These are phyloP conservation scores for Dendrobium officinale DNA, from an alignment of 106 monocot species.

Conservation along the genomic window DNA sequence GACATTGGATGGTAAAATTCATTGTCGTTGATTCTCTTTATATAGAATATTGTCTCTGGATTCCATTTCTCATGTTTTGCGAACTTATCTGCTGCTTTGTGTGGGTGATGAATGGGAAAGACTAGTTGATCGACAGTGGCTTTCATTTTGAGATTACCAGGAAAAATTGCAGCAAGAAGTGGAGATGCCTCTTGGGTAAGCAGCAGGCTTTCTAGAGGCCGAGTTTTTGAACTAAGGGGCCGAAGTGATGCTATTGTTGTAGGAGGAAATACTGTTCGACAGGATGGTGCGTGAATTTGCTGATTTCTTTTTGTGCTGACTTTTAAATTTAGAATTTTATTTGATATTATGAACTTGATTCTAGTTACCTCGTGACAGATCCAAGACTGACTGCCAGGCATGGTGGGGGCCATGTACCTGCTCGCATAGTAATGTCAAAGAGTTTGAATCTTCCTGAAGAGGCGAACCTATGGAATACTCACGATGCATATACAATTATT, in stretches of 20 bases:
- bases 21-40: background rate
- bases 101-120: background rate
- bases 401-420: constrained; percentile 75
- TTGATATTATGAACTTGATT: constrained; percentile 4
- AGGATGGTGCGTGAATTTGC: constrained; percentile 55
- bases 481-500: constrained; percentile 93
- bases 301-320: background rate
- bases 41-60: background rate
- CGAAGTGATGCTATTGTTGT: constrained; percentile 98
- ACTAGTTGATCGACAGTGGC: background rate
- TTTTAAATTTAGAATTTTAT: constrained; percentile 3
- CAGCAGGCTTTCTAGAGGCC: constrained; percentile 61
- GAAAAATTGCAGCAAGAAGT: constrained; percentile 96
- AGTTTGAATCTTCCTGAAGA: constrained; percentile 87
- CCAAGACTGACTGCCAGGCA: constrained; percentile 87
- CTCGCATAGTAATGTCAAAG: constrained; percentile 83
- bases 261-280: constrained; percentile 95
- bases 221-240: constrained; percentile 86
- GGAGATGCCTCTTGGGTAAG: constrained; percentile 99
- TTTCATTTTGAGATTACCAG: constrained; percentile 21
- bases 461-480: constrained; percentile 83
- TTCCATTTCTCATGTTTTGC: background rate
- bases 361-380: constrained; percentile 42
- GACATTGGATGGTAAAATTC: constrained; percentile 91
- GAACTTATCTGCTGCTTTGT: background rate